Percentiles rank a stretch among this genome's conserved stretches.
phyloP scores from a whole-genome alignment of 345 rosid species.

The Turritis glabra region DNA sequence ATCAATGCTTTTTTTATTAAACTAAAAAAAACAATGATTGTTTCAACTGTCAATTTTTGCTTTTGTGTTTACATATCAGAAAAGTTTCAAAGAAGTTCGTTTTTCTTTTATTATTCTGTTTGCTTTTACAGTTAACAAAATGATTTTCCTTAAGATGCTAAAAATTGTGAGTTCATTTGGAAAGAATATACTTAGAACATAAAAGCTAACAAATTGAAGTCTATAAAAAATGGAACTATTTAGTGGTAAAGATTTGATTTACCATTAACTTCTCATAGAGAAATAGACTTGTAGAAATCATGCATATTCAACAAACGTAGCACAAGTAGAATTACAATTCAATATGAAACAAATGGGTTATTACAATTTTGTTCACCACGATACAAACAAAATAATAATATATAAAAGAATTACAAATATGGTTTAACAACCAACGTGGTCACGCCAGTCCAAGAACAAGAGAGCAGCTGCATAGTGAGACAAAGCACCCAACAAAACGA shows the following conservation, averaged over 20 bases:
- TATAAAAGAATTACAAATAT: constrained; percentile 13
- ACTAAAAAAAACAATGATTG: neutral
- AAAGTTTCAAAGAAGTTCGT: neutral
- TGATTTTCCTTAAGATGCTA: neutral
- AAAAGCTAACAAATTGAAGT: neutral
- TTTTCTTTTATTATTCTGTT: neutral
- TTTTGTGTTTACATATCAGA: neutral
- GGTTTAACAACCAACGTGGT: constrained; percentile 50
- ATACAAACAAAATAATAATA: constrained; percentile 15
- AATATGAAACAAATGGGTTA: constrained; percentile 20
- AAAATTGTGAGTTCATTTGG: neutral
- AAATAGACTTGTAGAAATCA: constrained; percentile 1
- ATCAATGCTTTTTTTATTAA: neutral
- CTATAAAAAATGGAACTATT: neutral
- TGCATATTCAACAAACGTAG: neutral
- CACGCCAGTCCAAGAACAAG: constrained; percentile 75
- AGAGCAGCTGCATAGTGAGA: constrained; percentile 88
- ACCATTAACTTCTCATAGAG: neutral
- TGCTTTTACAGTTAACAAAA: neutral
- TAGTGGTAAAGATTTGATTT: neutral
- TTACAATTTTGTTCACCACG: constrained; percentile 15
- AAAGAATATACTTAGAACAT: neutral
- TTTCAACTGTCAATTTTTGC: neutral
- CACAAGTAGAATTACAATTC: constrained; percentile 6
- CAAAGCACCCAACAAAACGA: constrained; percentile 86